These are phyloP conservation scores for Tolypocladium ophioglossoides DNA, from an alignment of 2,329 filamentous ascomycete species.

Conservation along the genomic window DNA sequence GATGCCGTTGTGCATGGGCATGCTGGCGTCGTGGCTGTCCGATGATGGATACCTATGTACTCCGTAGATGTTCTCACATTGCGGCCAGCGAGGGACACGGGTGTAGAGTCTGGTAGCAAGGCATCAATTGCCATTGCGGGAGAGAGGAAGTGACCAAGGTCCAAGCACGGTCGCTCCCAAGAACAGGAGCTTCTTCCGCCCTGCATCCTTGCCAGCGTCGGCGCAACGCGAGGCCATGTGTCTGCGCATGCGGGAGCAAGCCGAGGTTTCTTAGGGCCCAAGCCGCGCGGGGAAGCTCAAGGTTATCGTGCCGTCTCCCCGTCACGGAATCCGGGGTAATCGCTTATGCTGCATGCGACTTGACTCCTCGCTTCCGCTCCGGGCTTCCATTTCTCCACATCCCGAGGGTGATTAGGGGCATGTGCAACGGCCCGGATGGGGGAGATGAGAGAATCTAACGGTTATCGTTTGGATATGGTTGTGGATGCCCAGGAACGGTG, in stretches of 20 bases:
- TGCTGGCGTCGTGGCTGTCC: constrained; percentile 5
- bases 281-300: constrained; percentile 1
- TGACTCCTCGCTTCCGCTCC: too few relatives aligned
- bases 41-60: background rate
- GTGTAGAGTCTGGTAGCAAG: background rate
- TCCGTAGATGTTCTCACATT: background rate
- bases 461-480: too few relatives aligned
- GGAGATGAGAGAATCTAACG: too few relatives aligned
- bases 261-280: background rate
- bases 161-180: background rate
- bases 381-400: too few relatives aligned
- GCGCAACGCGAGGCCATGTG: background rate
- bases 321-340: background rate
- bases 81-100: background rate
- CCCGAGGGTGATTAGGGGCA: too few relatives aligned
- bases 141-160: background rate
- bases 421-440: too few relatives aligned
- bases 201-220: background rate
- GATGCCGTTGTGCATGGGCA: constrained; percentile 37
- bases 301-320: background rate
- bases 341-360: too few relatives aligned
- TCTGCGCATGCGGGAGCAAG: background rate
- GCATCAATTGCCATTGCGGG: background rate
- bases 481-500: too few relatives aligned
- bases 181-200: background rate